Percentiles rank a stretch among this genome's conserved stretches.
Evolutionary conservation across 495 filamentous ascomycete genomes (phyloP).

Genomic region (Daldinia loculata): DNA sequence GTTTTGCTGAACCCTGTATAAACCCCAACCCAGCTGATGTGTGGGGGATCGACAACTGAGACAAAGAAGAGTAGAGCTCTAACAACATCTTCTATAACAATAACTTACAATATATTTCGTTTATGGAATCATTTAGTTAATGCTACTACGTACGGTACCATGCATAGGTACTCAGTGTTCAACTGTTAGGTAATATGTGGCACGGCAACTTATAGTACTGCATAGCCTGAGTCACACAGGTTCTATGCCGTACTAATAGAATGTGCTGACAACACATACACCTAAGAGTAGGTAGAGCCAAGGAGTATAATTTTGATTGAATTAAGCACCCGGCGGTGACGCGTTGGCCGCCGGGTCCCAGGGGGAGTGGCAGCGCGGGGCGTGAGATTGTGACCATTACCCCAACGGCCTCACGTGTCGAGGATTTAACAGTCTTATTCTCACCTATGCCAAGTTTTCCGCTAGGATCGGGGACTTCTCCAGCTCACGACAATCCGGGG

Average conservation of each 20-base stretch:
- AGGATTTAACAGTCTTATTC: slow-evolving; percentile 30
- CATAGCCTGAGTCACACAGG: slow-evolving; percentile 17
- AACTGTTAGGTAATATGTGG: neutral
- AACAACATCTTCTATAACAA: neutral
- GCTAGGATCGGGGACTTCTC: slow-evolving; percentile 5
- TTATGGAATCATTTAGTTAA: neutral
- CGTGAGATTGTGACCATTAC: slow-evolving; percentile 24
- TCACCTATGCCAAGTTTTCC: slow-evolving; percentile 30
- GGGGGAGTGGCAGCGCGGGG: slow-evolving; percentile 19
- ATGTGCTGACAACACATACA: slow-evolving; percentile 19
- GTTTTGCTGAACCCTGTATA: slow-evolving; percentile 10
- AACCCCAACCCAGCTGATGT: slow-evolving; percentile 40
- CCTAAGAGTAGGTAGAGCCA: slow-evolving; percentile 11
- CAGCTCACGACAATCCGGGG: slow-evolving; percentile 39
- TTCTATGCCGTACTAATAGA: neutral
- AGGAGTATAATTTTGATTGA: slow-evolving; percentile 17
- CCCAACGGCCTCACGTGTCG: slow-evolving; percentile 29
- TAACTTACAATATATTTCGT: neutral
- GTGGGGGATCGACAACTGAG: slow-evolving; percentile 30
- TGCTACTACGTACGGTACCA: neutral
- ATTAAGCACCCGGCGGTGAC: slow-evolving; percentile 31
- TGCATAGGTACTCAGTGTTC: neutral
- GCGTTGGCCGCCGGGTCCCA: slow-evolving; percentile 3
- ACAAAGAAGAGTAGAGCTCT: slow-evolving; percentile 20
- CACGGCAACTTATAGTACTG: slow-evolving; percentile 19